Percentiles rank a stretch among this genome's conserved stretches.
phyloP scores from a whole-genome alignment of 345 rosid species.

The Iberis pinnata region DNA sequence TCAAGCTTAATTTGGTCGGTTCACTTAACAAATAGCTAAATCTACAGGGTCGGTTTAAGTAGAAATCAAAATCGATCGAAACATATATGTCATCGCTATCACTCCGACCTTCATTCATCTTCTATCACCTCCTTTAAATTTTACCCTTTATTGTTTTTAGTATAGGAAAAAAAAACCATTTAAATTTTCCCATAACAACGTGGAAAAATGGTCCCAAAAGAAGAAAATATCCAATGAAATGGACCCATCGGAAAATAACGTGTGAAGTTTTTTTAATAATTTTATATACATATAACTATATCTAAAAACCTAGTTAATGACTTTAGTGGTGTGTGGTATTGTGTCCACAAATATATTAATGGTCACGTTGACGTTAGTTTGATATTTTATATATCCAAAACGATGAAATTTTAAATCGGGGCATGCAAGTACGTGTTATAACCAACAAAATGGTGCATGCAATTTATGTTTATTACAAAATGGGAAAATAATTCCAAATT shows the following conservation, averaged over 20 bases:
- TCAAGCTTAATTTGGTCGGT: too few species aligned
- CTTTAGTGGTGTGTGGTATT: conserved; percentile 11
- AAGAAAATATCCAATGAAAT: too few species aligned
- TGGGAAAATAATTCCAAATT: conserved; percentile 25
- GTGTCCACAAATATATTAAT: conserved; percentile 27
- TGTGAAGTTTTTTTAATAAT: too few species aligned
- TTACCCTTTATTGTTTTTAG: not conserved
- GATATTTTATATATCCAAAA: conserved; percentile 32
- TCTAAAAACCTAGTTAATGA: not conserved
- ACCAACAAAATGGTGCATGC: conserved; percentile 16
- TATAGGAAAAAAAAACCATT: not conserved
- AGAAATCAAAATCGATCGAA: not conserved
- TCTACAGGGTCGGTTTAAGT: too few species aligned
- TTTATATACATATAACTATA: too few species aligned
- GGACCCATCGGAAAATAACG: too few species aligned
- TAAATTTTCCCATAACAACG: conserved; percentile 16
- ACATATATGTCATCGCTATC: not conserved
- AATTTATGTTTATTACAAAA: conserved; percentile 26
- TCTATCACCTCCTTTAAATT: too few species aligned
- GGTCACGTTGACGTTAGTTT: conserved; percentile 17
- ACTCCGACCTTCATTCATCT: too few species aligned
- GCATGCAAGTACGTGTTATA: conserved; percentile 26
- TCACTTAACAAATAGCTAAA: too few species aligned
- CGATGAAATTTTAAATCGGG: conserved; percentile 22
- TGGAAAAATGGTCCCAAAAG: not conserved